Evolutionary conservation across 1,284 basidiomycete species (phyloP).

Genomic region (Somion occarium): DNA sequence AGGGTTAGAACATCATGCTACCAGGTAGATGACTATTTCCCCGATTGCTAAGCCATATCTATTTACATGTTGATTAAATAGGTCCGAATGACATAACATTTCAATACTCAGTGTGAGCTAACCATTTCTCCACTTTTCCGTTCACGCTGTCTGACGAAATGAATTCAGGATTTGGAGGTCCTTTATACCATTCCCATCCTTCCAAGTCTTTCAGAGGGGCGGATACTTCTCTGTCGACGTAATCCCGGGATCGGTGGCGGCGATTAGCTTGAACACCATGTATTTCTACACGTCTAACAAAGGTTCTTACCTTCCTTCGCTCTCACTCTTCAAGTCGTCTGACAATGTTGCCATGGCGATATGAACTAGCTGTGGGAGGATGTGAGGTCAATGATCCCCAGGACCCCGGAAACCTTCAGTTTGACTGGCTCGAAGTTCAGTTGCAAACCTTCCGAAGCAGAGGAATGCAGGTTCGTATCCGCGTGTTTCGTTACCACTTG

Average conservation of each 20-base stretch:
- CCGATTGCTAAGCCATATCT: conserved; percentile 2
- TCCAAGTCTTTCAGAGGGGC: conserved; percentile 79
- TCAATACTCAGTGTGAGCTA: conserved; percentile 60
- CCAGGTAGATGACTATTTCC: conserved; percentile 39
- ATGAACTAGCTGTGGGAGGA: conserved; percentile 50
- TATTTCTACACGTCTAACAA: conserved; percentile 93
- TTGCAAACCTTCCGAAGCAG: conserved; percentile 66
- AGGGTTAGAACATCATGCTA: conserved; percentile 56
- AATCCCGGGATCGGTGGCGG: conserved; percentile 71
- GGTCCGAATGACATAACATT: conserved; percentile 81
- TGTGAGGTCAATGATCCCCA: conserved; percentile 54
- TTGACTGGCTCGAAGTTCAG: conserved; percentile 92
- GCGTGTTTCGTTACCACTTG: conserved; percentile 11
- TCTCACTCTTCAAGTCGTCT: conserved; percentile 10
- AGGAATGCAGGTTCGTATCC: conserved; percentile 65
- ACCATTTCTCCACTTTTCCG: conserved; percentile 21
- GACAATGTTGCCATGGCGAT: conserved; percentile 20
- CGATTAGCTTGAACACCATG: conserved; percentile 87
- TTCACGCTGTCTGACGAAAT: not conserved
- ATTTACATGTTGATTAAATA: conserved; percentile 19
- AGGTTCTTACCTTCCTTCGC: conserved; percentile 39
- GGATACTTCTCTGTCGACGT: conserved; percentile 86
- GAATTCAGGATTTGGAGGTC: conserved; percentile 69
- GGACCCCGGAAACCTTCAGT: conserved; percentile 81
- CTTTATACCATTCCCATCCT: conserved; percentile 80